A percentile compares a stretch with the other conserved stretches of the same genome.
Conservation (phyloP, 192 early-diverging fungal genomes). For the Entophlyctis luteolus region DNA sequence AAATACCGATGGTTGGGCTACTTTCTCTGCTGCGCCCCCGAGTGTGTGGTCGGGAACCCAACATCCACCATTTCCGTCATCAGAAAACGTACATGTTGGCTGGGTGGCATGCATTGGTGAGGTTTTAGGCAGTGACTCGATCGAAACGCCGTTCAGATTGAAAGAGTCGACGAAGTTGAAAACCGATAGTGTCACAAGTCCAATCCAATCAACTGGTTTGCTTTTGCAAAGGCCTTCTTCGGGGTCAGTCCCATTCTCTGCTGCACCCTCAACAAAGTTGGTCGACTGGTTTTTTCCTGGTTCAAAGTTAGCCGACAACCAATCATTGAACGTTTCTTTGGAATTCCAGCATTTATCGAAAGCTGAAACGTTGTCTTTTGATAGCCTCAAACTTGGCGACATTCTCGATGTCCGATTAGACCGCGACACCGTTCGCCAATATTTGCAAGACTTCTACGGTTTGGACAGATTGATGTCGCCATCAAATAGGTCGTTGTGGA, state of each 20-base stretch:
- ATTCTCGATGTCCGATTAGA: not conserved
- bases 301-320: too few species aligned
- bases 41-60: too few species aligned
- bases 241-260: not conserved
- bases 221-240: not conserved
- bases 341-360: too few species aligned
- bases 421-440: not conserved
- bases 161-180: not conserved
- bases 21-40: too few species aligned
- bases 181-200: not conserved
- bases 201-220: not conserved
- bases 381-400: not conserved
- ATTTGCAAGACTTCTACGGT: not conserved
- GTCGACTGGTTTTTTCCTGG: too few species aligned
- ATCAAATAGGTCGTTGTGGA: not conserved
- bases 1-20: too few species aligned
- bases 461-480: not conserved
- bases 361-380: too few species aligned
- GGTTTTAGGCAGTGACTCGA: too few species aligned
- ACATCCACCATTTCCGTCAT: too few species aligned
- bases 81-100: too few species aligned
- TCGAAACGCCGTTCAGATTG: constrained; percentile 19
- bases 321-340: not conserved
- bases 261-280: not conserved
- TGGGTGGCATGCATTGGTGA: too few species aligned